Evolutionary conservation across 2,329 filamentous ascomycete genomes (phyloP).

Genomic region (Penicillium thymicola): DNA sequence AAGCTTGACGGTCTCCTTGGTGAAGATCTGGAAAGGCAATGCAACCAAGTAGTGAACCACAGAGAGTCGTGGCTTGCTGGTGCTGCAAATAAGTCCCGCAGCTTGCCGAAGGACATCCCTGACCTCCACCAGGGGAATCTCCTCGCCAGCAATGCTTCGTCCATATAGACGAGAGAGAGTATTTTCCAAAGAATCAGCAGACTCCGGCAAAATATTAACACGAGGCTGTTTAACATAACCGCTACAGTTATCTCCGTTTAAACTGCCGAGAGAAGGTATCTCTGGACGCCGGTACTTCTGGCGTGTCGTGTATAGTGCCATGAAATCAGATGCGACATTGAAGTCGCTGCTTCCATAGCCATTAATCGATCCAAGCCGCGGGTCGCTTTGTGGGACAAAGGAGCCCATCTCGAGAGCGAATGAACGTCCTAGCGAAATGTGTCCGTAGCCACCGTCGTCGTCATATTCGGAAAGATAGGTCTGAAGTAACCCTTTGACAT

Average conservation of each 20-base stretch:
- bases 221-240: constrained; percentile 2
- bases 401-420: constrained; percentile 93
- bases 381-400: constrained; percentile 78
- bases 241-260: constrained; percentile 5
- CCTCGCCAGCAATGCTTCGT: constrained; percentile 65
- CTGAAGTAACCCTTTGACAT: constrained; percentile 88
- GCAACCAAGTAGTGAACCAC: constrained; percentile 84
- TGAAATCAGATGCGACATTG: constrained; percentile 92
- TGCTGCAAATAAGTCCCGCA: constrained; percentile 79
- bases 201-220: constrained; percentile 13
- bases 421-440: constrained; percentile 86
- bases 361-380: constrained; percentile 77
- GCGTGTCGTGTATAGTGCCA: constrained; percentile 93
- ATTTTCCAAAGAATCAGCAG: constrained; percentile 49
- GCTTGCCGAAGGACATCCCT: constrained; percentile 79
- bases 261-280: constrained; percentile 44
- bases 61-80: constrained; percentile 68
- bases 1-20: constrained; percentile 90
- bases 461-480: constrained; percentile 95
- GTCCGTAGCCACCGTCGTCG: constrained; percentile 84
- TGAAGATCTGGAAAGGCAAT: constrained; percentile 91
- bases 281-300: constrained; percentile 93
- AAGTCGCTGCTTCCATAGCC: constrained; percentile 69
- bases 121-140: constrained; percentile 69
- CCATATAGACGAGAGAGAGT: constrained; percentile 70